These are phyloP conservation scores for Multifurca ochricompacta DNA, from an alignment of 768 basidiomycete species.

Conservation along the genomic window DNA sequence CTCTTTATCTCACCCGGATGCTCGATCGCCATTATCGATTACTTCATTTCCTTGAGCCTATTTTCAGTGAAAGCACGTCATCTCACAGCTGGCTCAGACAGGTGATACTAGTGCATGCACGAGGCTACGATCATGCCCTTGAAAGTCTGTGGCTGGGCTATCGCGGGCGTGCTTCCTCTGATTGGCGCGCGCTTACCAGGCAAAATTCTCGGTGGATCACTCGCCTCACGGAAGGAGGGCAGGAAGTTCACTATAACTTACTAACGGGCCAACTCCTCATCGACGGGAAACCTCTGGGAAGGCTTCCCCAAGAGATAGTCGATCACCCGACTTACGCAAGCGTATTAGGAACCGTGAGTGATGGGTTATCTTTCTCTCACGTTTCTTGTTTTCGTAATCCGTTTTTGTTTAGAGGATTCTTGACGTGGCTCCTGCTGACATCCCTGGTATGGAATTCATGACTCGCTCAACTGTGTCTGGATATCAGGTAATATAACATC, in stretches of 20 bases:
- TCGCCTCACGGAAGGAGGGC: not conserved
- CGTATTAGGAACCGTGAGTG: conserved; percentile 1
- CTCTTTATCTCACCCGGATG: not conserved
- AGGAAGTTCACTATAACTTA: not conserved
- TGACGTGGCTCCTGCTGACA: not conserved
- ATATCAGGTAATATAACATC: not conserved
- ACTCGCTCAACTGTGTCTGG: not conserved
- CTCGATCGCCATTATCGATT: not conserved
- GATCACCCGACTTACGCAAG: not conserved
- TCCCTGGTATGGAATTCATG: conserved; percentile 3
- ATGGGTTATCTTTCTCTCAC: not conserved
- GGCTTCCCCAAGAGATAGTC: not conserved
- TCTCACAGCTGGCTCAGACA: not conserved
- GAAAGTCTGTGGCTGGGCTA: not conserved
- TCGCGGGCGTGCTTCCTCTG: not conserved
- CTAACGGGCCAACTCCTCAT: conserved; percentile 1
- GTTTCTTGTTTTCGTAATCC: not conserved
- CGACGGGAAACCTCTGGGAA: not conserved
- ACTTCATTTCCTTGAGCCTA: not conserved
- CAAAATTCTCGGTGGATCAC: conserved; percentile 10
- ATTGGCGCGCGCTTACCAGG: not conserved
- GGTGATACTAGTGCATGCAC: not conserved
- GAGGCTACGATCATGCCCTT: not conserved
- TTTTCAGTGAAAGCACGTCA: not conserved
- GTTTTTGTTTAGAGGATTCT: not conserved